These are phyloP conservation scores for Apiospora sp. DNA, from an alignment of 2,329 filamentous ascomycete genomes.

Conservation along the genomic window DNA sequence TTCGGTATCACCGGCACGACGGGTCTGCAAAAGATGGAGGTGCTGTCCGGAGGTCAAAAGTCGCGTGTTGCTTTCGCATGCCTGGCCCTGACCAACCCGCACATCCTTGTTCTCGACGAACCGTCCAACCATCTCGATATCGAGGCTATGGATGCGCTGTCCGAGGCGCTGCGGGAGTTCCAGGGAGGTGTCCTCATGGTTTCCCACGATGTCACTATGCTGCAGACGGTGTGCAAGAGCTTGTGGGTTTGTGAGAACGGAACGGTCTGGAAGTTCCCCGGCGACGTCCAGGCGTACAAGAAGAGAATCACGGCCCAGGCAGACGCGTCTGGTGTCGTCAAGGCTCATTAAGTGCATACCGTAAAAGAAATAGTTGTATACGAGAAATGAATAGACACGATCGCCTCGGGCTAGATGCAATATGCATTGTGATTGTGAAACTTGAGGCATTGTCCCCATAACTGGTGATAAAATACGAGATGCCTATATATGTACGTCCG, in stretches of 20 bases:
- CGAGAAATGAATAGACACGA: not conserved
- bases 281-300: conserved; percentile 97
- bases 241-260: conserved; percentile 97
- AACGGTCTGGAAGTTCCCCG: conserved; percentile 93
- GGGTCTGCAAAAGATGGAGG: conserved; percentile 92
- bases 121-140: conserved; percentile 99
- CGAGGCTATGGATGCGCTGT: conserved; percentile 96
- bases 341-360: conserved; percentile 57
- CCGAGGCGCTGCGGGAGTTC: conserved; percentile 83
- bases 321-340: conserved; percentile 85
- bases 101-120: conserved; percentile 97
- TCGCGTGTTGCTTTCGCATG: conserved; percentile 99
- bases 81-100: conserved; percentile 89
- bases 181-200: conserved; percentile 98
- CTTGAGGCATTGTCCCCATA: not conserved
- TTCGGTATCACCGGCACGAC: conserved; percentile 93
- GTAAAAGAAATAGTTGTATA: not conserved
- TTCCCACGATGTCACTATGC: conserved; percentile 98
- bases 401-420: not conserved
- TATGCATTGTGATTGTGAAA: not conserved
- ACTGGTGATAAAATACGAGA: not conserved
- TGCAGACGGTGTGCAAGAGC: conserved; percentile 93
- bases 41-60: conserved; percentile 97
- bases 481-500: too few species aligned
- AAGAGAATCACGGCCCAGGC: conserved; percentile 92